Conservation (phyloP, 2,329 filamentous ascomycete genomes). For the Fusarium verrucosum region DNA sequence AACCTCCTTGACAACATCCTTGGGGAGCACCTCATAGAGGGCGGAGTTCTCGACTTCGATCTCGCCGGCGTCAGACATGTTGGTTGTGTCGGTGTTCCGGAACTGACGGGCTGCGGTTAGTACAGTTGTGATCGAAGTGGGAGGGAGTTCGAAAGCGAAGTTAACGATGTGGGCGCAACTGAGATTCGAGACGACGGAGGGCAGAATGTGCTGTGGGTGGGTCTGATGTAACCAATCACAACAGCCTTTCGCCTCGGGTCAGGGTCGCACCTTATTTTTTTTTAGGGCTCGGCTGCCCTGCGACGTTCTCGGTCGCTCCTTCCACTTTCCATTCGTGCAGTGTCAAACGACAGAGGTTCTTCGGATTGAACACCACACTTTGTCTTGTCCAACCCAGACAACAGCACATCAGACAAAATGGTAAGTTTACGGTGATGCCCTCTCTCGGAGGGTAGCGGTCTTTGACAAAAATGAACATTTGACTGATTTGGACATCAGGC, state of each 20-base stretch:
- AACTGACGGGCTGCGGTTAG: slow-evolving; percentile 49
- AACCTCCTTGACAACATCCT: slow-evolving; percentile 89
- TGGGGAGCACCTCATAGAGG: slow-evolving; percentile 85
- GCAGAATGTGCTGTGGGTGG: slow-evolving; percentile 15
- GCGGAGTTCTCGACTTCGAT: slow-evolving; percentile 86
- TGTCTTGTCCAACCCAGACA: slow-evolving; percentile 50
- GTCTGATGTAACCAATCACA: not conserved
- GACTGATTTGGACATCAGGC: slow-evolving; percentile 48
- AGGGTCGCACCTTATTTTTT: slow-evolving; percentile 17
- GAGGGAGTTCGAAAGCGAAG: slow-evolving; percentile 43
- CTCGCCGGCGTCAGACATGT: slow-evolving; percentile 95
- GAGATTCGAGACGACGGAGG: slow-evolving; percentile 10
- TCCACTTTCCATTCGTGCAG: slow-evolving; percentile 14
- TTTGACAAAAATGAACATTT: slow-evolving; percentile 23
- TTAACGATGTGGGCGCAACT: slow-evolving; percentile 24
- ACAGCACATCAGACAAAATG: slow-evolving; percentile 58
- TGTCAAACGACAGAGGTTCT: slow-evolving; percentile 18
- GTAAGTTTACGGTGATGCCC: slow-evolving; percentile 45
- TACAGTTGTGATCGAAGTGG: slow-evolving; percentile 50
- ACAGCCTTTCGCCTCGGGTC: not conserved
- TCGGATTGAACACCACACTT: slow-evolving; percentile 41
- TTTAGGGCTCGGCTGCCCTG: slow-evolving; percentile 36
- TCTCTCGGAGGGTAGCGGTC: not conserved
- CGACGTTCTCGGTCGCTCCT: slow-evolving; percentile 47
- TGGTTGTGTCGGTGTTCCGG: slow-evolving; percentile 58